Base-by-base conservation (phyloP, 768 basidiomycete species). In the Infundibulicybe gibba region DNA sequence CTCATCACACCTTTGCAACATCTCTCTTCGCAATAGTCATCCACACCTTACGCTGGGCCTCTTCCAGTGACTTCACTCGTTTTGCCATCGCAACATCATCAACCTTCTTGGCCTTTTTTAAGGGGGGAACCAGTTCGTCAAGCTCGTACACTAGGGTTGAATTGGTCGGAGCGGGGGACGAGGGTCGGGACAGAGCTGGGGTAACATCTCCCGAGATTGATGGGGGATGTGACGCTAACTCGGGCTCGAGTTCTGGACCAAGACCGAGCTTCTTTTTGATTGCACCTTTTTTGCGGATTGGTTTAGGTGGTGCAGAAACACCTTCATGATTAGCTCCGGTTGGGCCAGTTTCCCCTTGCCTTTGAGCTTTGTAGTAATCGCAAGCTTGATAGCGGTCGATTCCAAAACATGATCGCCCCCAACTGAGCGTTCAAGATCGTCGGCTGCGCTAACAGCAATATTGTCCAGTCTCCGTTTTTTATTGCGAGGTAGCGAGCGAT, bases 41-140 rank as follows among this genome's bases (percentile, higher is more conserved):
- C 93, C 93, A 95, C 8, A 92, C 85, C 66, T 91, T 93, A 48
- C 80, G 76, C 67, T 94, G 92, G 0, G 86, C 74, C 54, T 93
- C 93, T 60, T 92, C 91, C 25, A 93, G 61, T 5, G 80, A 74
- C 62, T 83, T 85, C 48, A 91, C 72, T 34, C 90, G 80, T 59
- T 90, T 90, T 19, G 79, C 62, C 76, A 87, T 85, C 3, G 80
- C 75, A 47, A 63, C 68, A 40, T 86, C 86, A 45, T 91, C 90
- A 2, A 87, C 70, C 61, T 84, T 87, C 63, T 87, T 89, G 5
- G 87, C 88, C 56, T 76, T 81, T 67, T 76, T 87, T 57, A 91
- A 65, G 11, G 83, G 80, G 5, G 86, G 87, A 33, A 87, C 76
- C 6, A 65, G 58, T 51, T 88, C 87, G 49, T 85, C 81, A 33